These are phyloP conservation scores for Schizothecium vesticola DNA, from an alignment of 495 filamentous ascomycete genomes.

Conservation along the genomic window DNA sequence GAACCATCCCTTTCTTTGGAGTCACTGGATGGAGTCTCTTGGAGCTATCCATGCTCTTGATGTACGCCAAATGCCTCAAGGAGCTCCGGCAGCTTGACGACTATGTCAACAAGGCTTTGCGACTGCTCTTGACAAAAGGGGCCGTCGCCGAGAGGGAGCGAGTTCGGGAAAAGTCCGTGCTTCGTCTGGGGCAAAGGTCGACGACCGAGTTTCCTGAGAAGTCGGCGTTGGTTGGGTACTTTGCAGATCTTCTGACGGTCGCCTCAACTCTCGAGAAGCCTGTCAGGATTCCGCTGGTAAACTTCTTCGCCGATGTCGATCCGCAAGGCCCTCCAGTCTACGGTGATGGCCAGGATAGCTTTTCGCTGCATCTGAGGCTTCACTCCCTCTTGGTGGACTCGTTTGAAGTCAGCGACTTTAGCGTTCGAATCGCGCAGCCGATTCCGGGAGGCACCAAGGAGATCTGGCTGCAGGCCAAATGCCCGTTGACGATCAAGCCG, in stretches of 20 bases:
- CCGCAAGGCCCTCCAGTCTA: slow-evolving; percentile 68
- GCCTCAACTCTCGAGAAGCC: slow-evolving; percentile 60
- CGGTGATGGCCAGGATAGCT: slow-evolving; percentile 68
- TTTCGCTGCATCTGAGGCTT: slow-evolving; percentile 64
- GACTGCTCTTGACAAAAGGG: slow-evolving; percentile 71
- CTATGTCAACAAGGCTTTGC: slow-evolving; percentile 64
- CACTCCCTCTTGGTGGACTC: slow-evolving; percentile 67
- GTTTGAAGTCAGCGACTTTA: slow-evolving; percentile 61
- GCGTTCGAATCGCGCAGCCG: slow-evolving; percentile 55
- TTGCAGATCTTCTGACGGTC: slow-evolving; percentile 60
- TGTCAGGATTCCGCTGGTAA: slow-evolving; percentile 58
- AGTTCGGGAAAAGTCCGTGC: slow-evolving; percentile 33
- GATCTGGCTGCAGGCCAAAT: slow-evolving; percentile 56
- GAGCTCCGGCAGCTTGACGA: slow-evolving; percentile 71
- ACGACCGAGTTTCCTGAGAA: slow-evolving; percentile 44
- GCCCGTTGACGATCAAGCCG: slow-evolving; percentile 41
- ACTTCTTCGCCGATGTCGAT: slow-evolving; percentile 66
- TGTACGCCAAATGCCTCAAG: slow-evolving; percentile 81
- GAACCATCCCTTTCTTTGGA: slow-evolving; percentile 77
- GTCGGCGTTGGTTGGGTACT: slow-evolving; percentile 53
- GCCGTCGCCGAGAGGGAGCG: slow-evolving; percentile 51
- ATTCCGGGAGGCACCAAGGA: slow-evolving; percentile 49
- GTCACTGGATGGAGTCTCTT: slow-evolving; percentile 73
- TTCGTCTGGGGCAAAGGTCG: slow-evolving; percentile 18
- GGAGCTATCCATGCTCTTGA: slow-evolving; percentile 74